Conservation (phyloP, 2,329 filamentous ascomycete species). For the Purpureocillium takamizusanense region DNA sequence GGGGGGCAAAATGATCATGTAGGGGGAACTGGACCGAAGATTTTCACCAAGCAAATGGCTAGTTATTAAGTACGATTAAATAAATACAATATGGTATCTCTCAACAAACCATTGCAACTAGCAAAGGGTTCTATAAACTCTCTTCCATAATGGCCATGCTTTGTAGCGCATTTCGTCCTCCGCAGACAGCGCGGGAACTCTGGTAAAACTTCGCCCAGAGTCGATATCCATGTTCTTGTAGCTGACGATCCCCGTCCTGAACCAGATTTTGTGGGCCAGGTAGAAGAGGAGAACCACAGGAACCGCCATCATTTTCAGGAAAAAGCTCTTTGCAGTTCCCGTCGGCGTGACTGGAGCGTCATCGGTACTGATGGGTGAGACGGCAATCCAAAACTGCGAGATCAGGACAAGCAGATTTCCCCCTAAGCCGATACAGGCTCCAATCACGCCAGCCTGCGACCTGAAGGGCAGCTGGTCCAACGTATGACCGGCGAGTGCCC, state of each 20-base stretch:
- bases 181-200: background rate
- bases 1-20: too few relatives aligned
- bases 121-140: background rate
- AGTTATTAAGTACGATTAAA: too few relatives aligned
- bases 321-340: conserved; percentile 55
- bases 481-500: conserved; percentile 37
- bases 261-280: conserved; percentile 66
- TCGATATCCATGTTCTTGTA: conserved; percentile 69
- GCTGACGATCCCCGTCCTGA: conserved; percentile 56
- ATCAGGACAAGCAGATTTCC: conserved; percentile 63
- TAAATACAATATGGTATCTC: too few relatives aligned
- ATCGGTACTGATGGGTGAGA: conserved; percentile 53
- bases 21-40: too few relatives aligned
- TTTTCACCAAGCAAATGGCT: too few relatives aligned
- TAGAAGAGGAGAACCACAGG: conserved; percentile 62
- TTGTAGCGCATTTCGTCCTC: background rate
- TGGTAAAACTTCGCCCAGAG: conserved; percentile 2
- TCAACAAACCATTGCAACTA: too few relatives aligned
- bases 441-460: conserved; percentile 61
- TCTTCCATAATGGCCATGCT: conserved; percentile 2
- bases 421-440: conserved; percentile 63
- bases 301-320: conserved; percentile 58
- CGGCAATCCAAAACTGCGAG: conserved; percentile 67
- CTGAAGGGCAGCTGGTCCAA: conserved; percentile 67
- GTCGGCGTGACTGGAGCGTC: conserved; percentile 41